These are phyloP conservation scores for Termitomyces sp. DNA, from an alignment of 768 basidiomycete species.

Conservation along the genomic window DNA sequence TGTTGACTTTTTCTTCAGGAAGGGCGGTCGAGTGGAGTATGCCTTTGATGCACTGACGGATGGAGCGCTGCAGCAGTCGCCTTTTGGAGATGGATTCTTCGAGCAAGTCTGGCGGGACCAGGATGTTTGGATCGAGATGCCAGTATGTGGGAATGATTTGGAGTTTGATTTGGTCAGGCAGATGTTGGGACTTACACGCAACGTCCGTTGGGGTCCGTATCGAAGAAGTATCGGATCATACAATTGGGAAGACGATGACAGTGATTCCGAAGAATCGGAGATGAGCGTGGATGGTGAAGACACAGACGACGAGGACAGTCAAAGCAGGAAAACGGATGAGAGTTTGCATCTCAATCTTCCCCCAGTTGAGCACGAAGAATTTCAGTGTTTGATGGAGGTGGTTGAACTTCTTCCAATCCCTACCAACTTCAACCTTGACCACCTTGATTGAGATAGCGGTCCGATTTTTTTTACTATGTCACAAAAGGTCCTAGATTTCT, in stretches of 20 bases:
- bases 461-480: neutral
- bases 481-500: neutral
- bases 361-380: neutral
- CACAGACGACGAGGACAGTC: neutral
- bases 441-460: neutral
- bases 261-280: neutral
- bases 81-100: conserved; percentile 18
- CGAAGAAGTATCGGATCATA: neutral
- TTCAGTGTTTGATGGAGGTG: conserved; percentile 1
- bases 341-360: neutral
- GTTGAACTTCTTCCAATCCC: neutral
- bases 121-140: conserved; percentile 12
- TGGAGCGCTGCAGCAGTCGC: conserved; percentile 19
- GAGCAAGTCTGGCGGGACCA: conserved; percentile 16
- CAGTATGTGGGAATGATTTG: conserved; percentile 20
- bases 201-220: conserved; percentile 13
- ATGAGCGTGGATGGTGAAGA: neutral
- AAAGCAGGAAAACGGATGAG: neutral
- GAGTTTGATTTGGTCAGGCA: conserved; percentile 22
- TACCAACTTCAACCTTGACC: neutral
- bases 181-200: conserved; percentile 18
- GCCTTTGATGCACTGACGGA: conserved; percentile 23
- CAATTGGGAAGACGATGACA: neutral
- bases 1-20: conserved; percentile 14
- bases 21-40: conserved; percentile 21